Conservation (phyloP, 352 stramenopile genomes). For the Phytophthora cryptogea region DNA sequence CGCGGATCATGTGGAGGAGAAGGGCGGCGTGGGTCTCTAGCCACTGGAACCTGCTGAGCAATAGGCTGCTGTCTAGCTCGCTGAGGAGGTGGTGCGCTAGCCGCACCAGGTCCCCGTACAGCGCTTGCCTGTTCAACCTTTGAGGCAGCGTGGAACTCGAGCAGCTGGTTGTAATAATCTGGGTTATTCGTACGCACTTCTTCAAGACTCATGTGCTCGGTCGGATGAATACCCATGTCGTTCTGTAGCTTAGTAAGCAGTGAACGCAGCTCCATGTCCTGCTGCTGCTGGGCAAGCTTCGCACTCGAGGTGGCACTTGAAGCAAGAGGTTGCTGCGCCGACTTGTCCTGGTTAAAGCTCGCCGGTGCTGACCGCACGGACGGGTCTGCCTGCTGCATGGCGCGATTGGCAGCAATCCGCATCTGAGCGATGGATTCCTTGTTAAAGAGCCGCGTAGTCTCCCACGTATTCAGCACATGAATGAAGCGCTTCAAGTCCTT, state of each 20-base stretch:
- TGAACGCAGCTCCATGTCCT: slow-evolving; percentile 81
- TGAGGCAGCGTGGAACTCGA: slow-evolving; percentile 62
- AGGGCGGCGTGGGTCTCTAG: slow-evolving; percentile 39
- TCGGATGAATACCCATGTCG: slow-evolving; percentile 87
- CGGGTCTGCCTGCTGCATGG: slow-evolving; percentile 54
- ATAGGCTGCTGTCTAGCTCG: slow-evolving; percentile 14
- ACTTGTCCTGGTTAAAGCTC: slow-evolving; percentile 56
- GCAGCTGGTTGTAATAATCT: slow-evolving; percentile 82
- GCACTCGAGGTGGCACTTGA: slow-evolving; percentile 10
- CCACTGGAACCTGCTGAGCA: slow-evolving; percentile 20
- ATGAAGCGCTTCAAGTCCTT: slow-evolving; percentile 87
- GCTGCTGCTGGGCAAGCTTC: slow-evolving; percentile 39
- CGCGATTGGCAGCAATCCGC: slow-evolving; percentile 64
- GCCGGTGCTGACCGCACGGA: slow-evolving; percentile 39
- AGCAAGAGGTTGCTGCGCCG: slow-evolving; percentile 11
- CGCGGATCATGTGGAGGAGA: slow-evolving; percentile 35
- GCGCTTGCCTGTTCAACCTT: slow-evolving; percentile 26
- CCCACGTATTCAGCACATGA: slow-evolving; percentile 88
- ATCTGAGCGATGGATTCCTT: slow-evolving; percentile 65
- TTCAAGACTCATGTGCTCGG: slow-evolving; percentile 84
- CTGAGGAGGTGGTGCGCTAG: slow-evolving; percentile 19
- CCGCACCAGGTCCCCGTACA: slow-evolving; percentile 4
- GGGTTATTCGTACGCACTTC: slow-evolving; percentile 88
- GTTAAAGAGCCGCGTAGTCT: slow-evolving; percentile 63
- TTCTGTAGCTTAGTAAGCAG: slow-evolving; percentile 88